Evolutionary conservation across 345 rosid species (phyloP).

Genomic region (Clausena lansium): DNA sequence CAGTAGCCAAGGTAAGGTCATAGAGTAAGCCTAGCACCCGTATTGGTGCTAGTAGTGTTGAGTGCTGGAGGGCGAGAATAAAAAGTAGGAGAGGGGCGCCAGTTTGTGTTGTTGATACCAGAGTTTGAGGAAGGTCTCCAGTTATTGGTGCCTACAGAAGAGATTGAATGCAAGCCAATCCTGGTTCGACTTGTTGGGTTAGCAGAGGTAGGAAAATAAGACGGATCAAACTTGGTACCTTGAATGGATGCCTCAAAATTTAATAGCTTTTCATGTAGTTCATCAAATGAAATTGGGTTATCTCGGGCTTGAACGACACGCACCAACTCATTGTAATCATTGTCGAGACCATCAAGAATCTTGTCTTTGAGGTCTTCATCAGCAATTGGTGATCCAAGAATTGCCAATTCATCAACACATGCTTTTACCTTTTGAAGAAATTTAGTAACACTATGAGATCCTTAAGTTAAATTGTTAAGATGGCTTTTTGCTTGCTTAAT

Average conservation of each 20-base stretch:
- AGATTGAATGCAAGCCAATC: too few species aligned
- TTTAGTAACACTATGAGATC: background rate
- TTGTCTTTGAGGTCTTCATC: background rate
- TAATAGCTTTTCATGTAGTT: constrained; percentile 3
- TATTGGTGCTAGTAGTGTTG: background rate
- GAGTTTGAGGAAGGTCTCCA: too few species aligned
- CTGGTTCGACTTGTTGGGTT: background rate
- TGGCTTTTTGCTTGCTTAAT: constrained; percentile 6
- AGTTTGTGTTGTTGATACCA: background rate
- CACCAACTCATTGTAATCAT: background rate
- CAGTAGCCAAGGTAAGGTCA: background rate
- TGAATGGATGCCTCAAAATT: background rate
- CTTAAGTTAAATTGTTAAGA: background rate
- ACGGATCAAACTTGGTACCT: background rate
- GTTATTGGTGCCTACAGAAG: background rate
- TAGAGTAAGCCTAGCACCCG: too few species aligned
- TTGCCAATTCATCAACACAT: background rate
- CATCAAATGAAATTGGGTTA: background rate
- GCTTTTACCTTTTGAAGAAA: constrained; percentile 3
- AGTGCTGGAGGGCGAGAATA: too few species aligned
- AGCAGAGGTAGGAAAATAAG: background rate
- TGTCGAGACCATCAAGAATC: background rate
- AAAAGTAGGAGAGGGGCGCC: too few species aligned
- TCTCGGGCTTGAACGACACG: background rate
- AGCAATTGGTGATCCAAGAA: constrained; percentile 2